Conservation (phyloP, 208 protist species). For the Trypanosoma mega region DNA sequence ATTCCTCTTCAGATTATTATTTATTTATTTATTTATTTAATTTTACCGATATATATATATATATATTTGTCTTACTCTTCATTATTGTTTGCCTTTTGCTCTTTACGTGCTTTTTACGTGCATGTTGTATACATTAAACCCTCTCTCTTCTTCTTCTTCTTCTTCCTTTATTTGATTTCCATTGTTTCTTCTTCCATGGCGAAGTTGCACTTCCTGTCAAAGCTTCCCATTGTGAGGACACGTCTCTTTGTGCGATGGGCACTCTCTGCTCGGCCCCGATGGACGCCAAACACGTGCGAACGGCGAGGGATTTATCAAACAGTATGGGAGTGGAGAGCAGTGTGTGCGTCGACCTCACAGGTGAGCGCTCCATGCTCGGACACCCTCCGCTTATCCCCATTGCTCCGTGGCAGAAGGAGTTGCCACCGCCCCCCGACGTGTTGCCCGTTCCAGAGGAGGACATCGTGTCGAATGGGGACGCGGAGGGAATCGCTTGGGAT, state of each 20-base stretch:
- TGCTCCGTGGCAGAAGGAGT: constrained; percentile 23
- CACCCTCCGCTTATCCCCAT: constrained; percentile 33
- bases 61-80: not conserved
- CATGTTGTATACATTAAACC: not conserved
- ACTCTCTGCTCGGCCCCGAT: no score
- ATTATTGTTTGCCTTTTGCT: not conserved
- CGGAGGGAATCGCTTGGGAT: constrained; percentile 38
- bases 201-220: no score
- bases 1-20: no score
- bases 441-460: constrained; percentile 32
- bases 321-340: no score
- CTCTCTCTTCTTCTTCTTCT: not conserved
- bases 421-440: constrained; percentile 22
- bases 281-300: no score
- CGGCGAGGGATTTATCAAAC: no score
- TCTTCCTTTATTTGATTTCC: not conserved
- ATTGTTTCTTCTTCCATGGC: not conserved
- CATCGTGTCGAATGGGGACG: constrained; percentile 41
- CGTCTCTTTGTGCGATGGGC: no score
- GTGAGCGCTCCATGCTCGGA: constrained; percentile 8
- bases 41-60: not conserved
- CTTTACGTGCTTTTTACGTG: not conserved
- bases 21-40: not conserved
- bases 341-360: constrained; percentile 26
- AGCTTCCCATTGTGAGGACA: no score